These are phyloP conservation scores for Fraxinus americana DNA, from an alignment of 257 asterid species.

Conservation along the genomic window DNA sequence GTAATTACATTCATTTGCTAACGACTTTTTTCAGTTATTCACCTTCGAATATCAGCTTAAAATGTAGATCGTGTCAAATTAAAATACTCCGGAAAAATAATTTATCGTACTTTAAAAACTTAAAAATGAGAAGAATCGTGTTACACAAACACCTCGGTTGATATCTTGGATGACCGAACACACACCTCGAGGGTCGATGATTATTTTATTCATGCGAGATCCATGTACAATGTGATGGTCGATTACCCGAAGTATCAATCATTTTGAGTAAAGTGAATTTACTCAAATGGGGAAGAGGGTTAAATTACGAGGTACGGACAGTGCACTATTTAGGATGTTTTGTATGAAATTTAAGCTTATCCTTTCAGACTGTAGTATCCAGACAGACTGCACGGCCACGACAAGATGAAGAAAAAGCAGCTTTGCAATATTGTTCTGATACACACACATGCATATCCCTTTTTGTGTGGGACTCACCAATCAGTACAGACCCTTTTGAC, in stretches of 20 bases:
- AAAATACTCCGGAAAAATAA: background rate
- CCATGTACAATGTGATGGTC: too few species aligned
- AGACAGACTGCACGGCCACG: background rate
- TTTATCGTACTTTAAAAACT: too few species aligned
- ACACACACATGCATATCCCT: conserved; percentile 2
- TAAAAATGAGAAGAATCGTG: too few species aligned
- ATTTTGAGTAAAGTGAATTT: too few species aligned
- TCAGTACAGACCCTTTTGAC: background rate
- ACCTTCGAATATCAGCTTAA: background rate
- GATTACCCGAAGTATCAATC: too few species aligned
- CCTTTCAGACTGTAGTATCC: conserved; percentile 14
- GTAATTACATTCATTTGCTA: background rate
- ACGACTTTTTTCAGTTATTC: background rate
- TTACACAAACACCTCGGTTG: too few species aligned
- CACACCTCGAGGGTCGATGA: too few species aligned
- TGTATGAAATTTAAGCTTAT: background rate
- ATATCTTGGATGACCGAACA: too few species aligned
- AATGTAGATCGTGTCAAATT: background rate
- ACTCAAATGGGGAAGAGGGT: too few species aligned
- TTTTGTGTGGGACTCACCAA: conserved; percentile 11
- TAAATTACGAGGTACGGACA: background rate
- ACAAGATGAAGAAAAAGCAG: too few species aligned
- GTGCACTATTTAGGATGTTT: background rate
- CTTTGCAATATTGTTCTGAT: too few species aligned
- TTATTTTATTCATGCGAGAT: too few species aligned